Conservation (phyloP, 306 rosid species). For the Vigna mungo region DNA sequence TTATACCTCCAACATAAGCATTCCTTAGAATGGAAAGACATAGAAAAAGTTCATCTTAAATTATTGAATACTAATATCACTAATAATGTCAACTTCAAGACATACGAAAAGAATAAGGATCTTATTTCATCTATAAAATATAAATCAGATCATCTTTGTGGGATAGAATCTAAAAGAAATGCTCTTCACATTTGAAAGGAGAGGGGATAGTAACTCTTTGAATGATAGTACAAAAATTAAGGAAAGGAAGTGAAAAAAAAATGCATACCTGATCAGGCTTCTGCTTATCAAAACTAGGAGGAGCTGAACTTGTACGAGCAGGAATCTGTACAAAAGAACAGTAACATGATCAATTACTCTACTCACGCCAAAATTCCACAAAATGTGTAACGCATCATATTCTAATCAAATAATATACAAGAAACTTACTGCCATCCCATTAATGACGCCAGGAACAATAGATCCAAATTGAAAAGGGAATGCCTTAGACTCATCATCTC, state of each 20-base stretch:
- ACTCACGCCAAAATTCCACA: slow-evolving; percentile 17
- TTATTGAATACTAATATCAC: neutral
- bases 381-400: neutral
- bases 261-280: slow-evolving; percentile 76
- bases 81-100: slow-evolving; percentile 25
- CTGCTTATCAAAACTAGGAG: slow-evolving; percentile 97
- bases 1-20: slow-evolving; percentile 30
- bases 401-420: slow-evolving; percentile 22
- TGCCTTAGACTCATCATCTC: slow-evolving; percentile 78
- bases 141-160: neutral
- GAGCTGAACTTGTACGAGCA: slow-evolving; percentile 95
- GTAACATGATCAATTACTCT: slow-evolving; percentile 38
- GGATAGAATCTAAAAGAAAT: slow-evolving; percentile 3
- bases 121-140: slow-evolving; percentile 15
- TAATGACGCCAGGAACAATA: slow-evolving; percentile 72
- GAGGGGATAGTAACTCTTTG: neutral
- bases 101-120: neutral
- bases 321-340: slow-evolving; percentile 71
- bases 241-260: neutral
- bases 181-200: slow-evolving; percentile 1
- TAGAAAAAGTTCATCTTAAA: neutral
- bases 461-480: slow-evolving; percentile 90
- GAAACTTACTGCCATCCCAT: slow-evolving; percentile 73
- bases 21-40: slow-evolving; percentile 15
- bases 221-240: slow-evolving; percentile 25